These are phyloP conservation scores for Ceratonia siliqua DNA, from an alignment of 306 rosid genomes.

Conservation along the genomic window DNA sequence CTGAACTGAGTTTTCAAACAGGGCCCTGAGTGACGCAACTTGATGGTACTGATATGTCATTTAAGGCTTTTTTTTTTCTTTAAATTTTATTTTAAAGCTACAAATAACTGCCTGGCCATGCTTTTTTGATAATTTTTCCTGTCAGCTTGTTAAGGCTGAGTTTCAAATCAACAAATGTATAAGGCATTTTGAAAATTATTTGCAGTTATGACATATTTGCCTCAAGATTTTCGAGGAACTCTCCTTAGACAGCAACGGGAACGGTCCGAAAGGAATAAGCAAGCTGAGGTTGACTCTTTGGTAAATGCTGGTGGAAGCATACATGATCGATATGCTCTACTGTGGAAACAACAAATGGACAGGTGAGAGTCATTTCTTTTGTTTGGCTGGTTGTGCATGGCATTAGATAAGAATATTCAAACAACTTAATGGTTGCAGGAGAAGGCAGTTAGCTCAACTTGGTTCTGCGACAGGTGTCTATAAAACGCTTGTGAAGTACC, in stretches of 20 bases:
- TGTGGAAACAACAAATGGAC: conserved; percentile 98
- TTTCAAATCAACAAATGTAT: conserved; percentile 6
- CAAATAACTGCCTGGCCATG: background rate
- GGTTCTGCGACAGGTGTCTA: conserved; percentile 98
- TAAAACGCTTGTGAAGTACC: conserved; percentile 93
- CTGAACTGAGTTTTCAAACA: no score
- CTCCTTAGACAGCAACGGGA: conserved; percentile 89
- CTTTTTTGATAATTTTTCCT: background rate
- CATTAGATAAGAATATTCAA: conserved; percentile 33
- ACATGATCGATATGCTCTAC: conserved; percentile 71
- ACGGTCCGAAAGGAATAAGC: conserved; percentile 95
- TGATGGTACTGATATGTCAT: background rate
- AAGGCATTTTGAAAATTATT: conserved; percentile 17
- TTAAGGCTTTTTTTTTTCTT: background rate
- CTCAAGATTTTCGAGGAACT: conserved; percentile 97
- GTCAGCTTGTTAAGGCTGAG: conserved; percentile 2
- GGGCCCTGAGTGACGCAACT: background rate
- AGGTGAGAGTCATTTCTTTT: conserved; percentile 52
- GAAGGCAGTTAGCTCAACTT: conserved; percentile 88
- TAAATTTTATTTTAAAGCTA: background rate
- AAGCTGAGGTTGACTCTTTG: conserved; percentile 84
- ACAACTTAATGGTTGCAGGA: conserved; percentile 52
- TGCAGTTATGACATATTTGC: conserved; percentile 96
- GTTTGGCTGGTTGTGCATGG: conserved; percentile 24
- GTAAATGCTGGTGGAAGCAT: conserved; percentile 81